These are phyloP conservation scores for Elaeagnus macrophylla DNA, from an alignment of 306 rosid species.

Conservation along the genomic window DNA sequence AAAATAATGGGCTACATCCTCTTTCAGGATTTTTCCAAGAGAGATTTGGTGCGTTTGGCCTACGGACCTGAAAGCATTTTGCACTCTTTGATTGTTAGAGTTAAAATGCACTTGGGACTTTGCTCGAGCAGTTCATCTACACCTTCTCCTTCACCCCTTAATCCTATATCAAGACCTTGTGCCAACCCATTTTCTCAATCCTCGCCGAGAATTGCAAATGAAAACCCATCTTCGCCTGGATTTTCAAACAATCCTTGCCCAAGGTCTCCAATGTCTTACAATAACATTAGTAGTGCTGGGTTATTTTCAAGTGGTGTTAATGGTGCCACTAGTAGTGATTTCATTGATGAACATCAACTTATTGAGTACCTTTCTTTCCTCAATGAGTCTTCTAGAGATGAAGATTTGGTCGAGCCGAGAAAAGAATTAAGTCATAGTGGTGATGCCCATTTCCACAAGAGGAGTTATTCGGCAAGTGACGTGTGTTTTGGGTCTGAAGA, in stretches of 20 bases:
- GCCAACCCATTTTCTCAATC: slow-evolving; percentile 54
- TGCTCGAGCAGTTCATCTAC: slow-evolving; percentile 24
- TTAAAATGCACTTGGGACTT: slow-evolving; percentile 42
- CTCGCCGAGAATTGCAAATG: slow-evolving; percentile 39
- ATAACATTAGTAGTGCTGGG: slow-evolving; percentile 45
- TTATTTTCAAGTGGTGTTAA: slow-evolving; percentile 28
- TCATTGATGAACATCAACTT: slow-evolving; percentile 64
- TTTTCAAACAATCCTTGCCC: slow-evolving; percentile 59
- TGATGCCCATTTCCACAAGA: slow-evolving; percentile 55
- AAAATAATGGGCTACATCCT: slow-evolving; percentile 74
- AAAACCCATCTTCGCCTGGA: slow-evolving; percentile 56
- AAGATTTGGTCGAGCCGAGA: slow-evolving; percentile 53
- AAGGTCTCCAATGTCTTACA: slow-evolving; percentile 55
- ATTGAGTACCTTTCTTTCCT: slow-evolving; percentile 67
- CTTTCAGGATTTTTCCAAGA: slow-evolving; percentile 46
- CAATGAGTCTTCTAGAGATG: slow-evolving; percentile 45
- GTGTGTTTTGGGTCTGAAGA: slow-evolving; percentile 68
- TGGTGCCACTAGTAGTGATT: slow-evolving; percentile 25
- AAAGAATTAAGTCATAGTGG: slow-evolving; percentile 37
- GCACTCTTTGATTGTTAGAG: slow-evolving; percentile 39
- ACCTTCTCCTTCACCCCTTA: slow-evolving; percentile 42
- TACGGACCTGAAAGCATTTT: slow-evolving; percentile 43
- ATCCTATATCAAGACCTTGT: slow-evolving; percentile 52
- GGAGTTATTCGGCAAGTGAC: slow-evolving; percentile 83
- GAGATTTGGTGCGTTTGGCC: slow-evolving; percentile 49